These are phyloP conservation scores for Ailanthus altissimus DNA, from an alignment of 345 rosid species.

Conservation along the genomic window DNA sequence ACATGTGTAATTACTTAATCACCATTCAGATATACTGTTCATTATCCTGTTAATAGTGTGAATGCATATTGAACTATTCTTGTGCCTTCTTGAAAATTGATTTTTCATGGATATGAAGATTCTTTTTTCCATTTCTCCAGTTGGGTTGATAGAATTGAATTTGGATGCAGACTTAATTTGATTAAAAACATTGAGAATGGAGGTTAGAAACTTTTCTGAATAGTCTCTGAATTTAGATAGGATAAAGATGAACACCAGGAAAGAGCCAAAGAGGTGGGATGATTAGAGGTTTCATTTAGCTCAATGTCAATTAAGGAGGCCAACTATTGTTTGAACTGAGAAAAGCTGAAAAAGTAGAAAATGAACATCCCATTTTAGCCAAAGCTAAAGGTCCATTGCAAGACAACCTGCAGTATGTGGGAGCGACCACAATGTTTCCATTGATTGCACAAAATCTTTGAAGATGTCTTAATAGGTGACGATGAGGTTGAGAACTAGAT, in stretches of 20 bases:
- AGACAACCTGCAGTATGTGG: not conserved
- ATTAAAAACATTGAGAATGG: not conserved
- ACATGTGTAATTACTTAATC: not conserved
- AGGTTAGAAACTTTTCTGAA: not conserved
- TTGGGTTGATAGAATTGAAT: not conserved
- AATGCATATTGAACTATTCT: not conserved
- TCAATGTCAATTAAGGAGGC: not conserved
- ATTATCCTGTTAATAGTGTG: not conserved
- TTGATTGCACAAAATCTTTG: not conserved
- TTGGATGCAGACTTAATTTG: not conserved
- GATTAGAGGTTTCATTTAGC: not conserved
- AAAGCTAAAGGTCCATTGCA: not conserved
- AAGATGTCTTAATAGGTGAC: not conserved
- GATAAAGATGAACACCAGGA: not conserved
- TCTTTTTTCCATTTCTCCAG: not conserved
- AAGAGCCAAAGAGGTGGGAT: conserved; percentile 11
- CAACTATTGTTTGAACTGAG: not conserved
- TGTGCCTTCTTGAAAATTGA: conserved; percentile 1
- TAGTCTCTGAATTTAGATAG: not conserved
- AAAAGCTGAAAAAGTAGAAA: not conserved
- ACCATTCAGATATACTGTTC: not conserved
- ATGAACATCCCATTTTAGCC: not conserved
- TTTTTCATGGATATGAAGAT: not conserved
- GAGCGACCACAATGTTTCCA: not conserved
- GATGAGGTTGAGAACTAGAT: conserved; percentile 1